phyloP scores from a whole-genome alignment of 345 rosid species.

The Brassica napus region DNA sequence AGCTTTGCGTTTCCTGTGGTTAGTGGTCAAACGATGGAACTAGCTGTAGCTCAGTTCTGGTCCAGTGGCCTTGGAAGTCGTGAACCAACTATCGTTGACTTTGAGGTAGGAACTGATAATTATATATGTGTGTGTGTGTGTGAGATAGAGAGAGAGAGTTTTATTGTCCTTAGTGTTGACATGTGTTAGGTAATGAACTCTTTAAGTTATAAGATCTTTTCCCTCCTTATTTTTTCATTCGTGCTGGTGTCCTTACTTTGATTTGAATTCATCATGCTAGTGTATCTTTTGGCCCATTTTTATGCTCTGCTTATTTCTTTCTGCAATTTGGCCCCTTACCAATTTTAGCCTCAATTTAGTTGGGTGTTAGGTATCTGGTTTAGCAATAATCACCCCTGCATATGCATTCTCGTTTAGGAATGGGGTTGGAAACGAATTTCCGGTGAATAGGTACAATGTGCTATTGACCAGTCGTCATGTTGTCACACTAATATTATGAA shows the following conservation, averaged over 20 bases:
- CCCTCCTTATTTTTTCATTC: neutral
- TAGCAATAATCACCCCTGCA: neutral
- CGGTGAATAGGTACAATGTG: too few species aligned
- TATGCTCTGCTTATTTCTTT: neutral
- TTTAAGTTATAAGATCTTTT: constrained; percentile 4
- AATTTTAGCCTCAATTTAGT: constrained; percentile 11
- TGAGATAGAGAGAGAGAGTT: too few species aligned
- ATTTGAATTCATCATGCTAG: constrained; percentile 1
- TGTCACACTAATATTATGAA: too few species aligned
- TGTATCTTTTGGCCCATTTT: constrained; percentile 12
- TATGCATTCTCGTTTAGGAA: neutral
- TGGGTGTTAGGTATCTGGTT: constrained; percentile 14
- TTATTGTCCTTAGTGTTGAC: neutral
- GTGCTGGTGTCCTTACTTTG: constrained; percentile 10
- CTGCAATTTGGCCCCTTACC: neutral
- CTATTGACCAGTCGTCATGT: too few species aligned
- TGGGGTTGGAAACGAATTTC: neutral
- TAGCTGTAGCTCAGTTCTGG: constrained; percentile 95
- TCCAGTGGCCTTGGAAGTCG: constrained; percentile 95
- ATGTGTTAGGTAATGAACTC: constrained; percentile 3
- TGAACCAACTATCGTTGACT: constrained; percentile 75
- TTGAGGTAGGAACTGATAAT: constrained; percentile 64
- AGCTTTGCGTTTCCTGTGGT: constrained; percentile 77
- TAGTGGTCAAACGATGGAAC: constrained; percentile 92
- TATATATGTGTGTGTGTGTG: neutral